Base-by-base conservation (phyloP, 148 eudicot species). In the Rhododendron kiyosumense region DNA sequence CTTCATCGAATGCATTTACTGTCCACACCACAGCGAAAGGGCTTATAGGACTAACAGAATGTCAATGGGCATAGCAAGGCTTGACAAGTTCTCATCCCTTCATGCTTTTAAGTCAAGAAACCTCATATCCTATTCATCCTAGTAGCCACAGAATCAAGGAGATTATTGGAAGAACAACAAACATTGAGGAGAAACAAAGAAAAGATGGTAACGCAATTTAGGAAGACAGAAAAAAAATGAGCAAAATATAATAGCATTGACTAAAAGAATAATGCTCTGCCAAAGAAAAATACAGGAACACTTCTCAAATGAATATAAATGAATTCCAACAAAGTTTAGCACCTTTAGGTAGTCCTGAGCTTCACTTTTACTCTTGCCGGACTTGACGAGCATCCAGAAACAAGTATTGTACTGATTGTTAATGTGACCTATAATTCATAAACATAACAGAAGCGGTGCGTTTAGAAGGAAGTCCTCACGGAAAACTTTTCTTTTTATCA, bases 381-480 rank as follows among this genome's bases (percentile, higher is more conserved):
- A 93, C 78, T 94, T 93, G 5, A 97, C 96, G 36, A 95, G 92
- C 92, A 90, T 88, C 99, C 99, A 97, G 88, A 95, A 97, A 90
- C 98, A 95, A 86, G 99, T 97, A 84, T 97, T 94, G 83, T 93
- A 95, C 91, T 93, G 99, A 87, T 94, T 97, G 90, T 95, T 95
- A 34, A 94, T 92, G 87, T 97, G 99, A 59, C 99, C 99, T 96
- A 86, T 82, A 89, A 87, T 73, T 48, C 10, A 46, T 61, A 73
- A 36, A 38, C 69, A 54, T 38, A 15, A 9, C 51, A 17, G 65
- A 30, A 80, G 3, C 7, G 9, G 32, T 46, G 20, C 28, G 57
- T 30, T 48, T 15, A 76, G 18, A 76, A 84, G 81, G 51, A 54
- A 36, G 22, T 32, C 9, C 22, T 32, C 22, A 24, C 2, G 0